Evolutionary conservation across 176 grass and related monocot genomes (phyloP), one percentile per base, ranked within the genome.

Genomic region (Microstegium vimineum): DNA sequence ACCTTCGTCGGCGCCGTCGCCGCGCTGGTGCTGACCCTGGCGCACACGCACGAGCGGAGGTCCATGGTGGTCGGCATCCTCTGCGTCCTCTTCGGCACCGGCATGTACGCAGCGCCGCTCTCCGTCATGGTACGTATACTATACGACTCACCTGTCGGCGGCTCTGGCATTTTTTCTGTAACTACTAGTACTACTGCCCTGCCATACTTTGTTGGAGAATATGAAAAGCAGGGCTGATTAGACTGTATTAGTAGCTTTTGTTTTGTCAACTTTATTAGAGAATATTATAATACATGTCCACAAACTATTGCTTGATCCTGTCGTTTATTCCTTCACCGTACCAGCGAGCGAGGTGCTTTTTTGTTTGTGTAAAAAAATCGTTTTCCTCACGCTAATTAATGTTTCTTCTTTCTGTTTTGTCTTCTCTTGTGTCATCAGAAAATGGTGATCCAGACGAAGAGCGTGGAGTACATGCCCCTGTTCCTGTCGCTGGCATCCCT

Each of bases 381-480:
- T 13, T 45, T 15, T 45, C 12, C 6, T 45, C 12, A 4, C 15
- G 42, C 13, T 45, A 51, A 51, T 18, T 17, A 51, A 20, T 51
- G 47, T 51, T 51, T 20, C 16, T 51, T 51, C 17, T 51, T 18
- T n/a, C n/a, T n/a, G n/a, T n/a, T 18, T 52, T 52, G 16, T 52
- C 18, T 52, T n/a, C n/a, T 52, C 49, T 8, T 7, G 49, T 52
- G 49, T 3, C 1, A 52, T 52, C 6, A 52, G 49, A 99, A 94
- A 95, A 85, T 99, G 93, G 96, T 99, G 87, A 95, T 99, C 87
- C 80, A 91, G 84, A 95, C 96, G 4, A 99, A 92, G 88, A 99
- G 96, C 82, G 93, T 99, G 30, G 96, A 99, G 80, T 99, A 92
- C 90, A 99, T 99, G 96, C 96, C 96, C 37, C 77, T 99, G 14